Conservation (phyloP, 257 asterid genomes). For the Petrea volubilis region DNA sequence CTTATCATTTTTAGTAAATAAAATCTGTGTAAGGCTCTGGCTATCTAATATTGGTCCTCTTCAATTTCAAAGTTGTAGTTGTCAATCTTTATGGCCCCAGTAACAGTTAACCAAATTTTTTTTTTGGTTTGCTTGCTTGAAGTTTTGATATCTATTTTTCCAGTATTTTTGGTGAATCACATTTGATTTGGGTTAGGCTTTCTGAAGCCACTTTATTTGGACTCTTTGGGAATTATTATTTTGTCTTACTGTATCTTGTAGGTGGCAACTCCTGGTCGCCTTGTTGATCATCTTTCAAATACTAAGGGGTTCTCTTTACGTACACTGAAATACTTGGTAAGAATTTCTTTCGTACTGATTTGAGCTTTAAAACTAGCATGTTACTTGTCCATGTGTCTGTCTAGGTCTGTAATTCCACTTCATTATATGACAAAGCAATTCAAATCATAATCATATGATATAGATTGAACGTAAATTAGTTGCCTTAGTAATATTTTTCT, state of each 20-base stretch:
- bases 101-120: too few species aligned
- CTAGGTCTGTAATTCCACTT: not conserved
- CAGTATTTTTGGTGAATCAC: not conserved
- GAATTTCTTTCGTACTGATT: slow-evolving; percentile 29
- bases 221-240: not conserved
- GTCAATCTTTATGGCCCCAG: too few species aligned
- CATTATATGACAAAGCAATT: not conserved
- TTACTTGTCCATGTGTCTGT: not conserved
- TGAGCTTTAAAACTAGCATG: slow-evolving; percentile 4
- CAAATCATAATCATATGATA: not conserved
- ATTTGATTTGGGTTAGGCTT: not conserved
- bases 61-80: too few species aligned
- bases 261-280: slow-evolving; percentile 99
- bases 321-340: slow-evolving; percentile 70
- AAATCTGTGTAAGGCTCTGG: too few species aligned
- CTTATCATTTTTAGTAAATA: too few species aligned
- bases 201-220: not conserved
- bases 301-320: slow-evolving; percentile 91
- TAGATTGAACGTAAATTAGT: not conserved
- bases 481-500: not conserved
- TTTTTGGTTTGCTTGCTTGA: too few species aligned
- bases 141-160: not conserved
- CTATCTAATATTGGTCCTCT: too few species aligned
- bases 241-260: slow-evolving; percentile 23
- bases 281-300: slow-evolving; percentile 85